Percentiles rank a stretch among this genome's conserved stretches.
These are phyloP conservation scores for Hyaloperonospora arabidopsidis DNA, from an alignment of 352 stramenopile species.

Conservation along the genomic window DNA sequence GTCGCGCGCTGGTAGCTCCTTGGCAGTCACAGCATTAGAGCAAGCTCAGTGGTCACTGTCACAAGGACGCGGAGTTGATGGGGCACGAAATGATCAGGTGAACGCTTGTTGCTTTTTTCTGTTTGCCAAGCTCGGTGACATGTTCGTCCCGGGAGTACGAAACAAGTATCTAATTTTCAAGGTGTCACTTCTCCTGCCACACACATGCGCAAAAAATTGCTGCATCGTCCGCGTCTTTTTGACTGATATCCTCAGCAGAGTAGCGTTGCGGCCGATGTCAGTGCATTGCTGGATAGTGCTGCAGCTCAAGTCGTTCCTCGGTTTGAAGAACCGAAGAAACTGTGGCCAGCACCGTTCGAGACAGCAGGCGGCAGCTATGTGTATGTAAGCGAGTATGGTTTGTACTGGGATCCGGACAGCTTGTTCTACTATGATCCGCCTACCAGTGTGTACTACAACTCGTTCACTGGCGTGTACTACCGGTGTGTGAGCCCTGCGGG, in stretches of 20 bases:
- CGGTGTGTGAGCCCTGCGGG: conserved; percentile 23
- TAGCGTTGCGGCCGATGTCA: conserved; percentile 45
- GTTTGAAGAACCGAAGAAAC: conserved; percentile 67
- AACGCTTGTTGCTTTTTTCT: conserved; percentile 28
- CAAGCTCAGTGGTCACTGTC: conserved; percentile 60
- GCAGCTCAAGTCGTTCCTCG: conserved; percentile 48
- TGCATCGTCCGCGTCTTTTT: conserved; percentile 7
- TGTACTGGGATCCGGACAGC: conserved; percentile 77
- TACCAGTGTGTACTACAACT: conserved; percentile 69
- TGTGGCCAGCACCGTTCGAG: conserved; percentile 72
- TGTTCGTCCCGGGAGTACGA: conserved; percentile 11
- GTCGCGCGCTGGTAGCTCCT: conserved; percentile 30
- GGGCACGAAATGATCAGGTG: conserved; percentile 34
- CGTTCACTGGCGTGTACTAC: conserved; percentile 65
- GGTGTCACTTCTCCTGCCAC: conserved; percentile 19
- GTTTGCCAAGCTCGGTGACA: conserved; percentile 25
- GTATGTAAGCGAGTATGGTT: conserved; percentile 49
- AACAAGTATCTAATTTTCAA: conserved; percentile 30
- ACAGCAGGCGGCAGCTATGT: conserved; percentile 69
- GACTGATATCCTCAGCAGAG: conserved; percentile 20
- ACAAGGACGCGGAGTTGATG: conserved; percentile 39
- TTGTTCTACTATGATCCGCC: conserved; percentile 81
- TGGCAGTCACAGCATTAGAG: conserved; percentile 56
- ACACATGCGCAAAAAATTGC: conserved; percentile 9
- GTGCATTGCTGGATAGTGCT: conserved; percentile 46